Base-by-base conservation (phyloP, 805 yeast genomes). In the Yarrowia divulgata region DNA sequence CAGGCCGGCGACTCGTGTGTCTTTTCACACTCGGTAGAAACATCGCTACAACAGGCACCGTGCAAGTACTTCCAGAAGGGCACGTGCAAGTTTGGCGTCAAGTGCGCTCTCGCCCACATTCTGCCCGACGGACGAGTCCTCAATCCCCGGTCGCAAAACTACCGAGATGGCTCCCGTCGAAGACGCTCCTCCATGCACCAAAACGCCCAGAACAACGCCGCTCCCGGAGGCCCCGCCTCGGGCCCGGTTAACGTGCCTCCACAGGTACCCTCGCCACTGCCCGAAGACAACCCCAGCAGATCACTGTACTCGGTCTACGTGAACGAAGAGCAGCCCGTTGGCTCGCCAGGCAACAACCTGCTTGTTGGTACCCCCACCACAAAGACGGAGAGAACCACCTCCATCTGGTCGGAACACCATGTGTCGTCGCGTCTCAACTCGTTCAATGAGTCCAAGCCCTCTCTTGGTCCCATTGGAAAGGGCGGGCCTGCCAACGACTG, bases 1-100 rank as follows among this genome's bases (percentile, higher is more conserved):
- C 98, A 93, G 78, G 98, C 98, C 1, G 98, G 98, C 13, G 83
- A 81, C 66, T 83, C 94, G 0, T 94, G 99, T 78, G 97, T 97
- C 1, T 94, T 94, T 77, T 88, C 95, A 42, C 99, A 94, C 77
- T 83, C 89, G 58, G 76, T 86, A 66, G 90, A 88, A 69, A 82
- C 85, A 6, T 77, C 83, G n/a, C 79, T 77, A 10, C 83, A 83
- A 63, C 79, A 79, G 68, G 81, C 81, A 2, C 91, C 93, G 8
- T 94, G 99, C 83, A 93, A 93, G 82, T 94, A 93, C 79, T 94
- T 91, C 78, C 95, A 90, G 75, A 91, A 91, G 76, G 98, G 98
- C n/a, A 92, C 93, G 76, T 94, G 99, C 79, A 93, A 93, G 79
- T 94, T 94, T 78, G 99, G 99, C 4, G 81, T 86, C 66, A 93